Evolutionary conservation across 2,329 filamentous ascomycete species (phyloP).

Genomic region (Polychaeton citri): DNA sequence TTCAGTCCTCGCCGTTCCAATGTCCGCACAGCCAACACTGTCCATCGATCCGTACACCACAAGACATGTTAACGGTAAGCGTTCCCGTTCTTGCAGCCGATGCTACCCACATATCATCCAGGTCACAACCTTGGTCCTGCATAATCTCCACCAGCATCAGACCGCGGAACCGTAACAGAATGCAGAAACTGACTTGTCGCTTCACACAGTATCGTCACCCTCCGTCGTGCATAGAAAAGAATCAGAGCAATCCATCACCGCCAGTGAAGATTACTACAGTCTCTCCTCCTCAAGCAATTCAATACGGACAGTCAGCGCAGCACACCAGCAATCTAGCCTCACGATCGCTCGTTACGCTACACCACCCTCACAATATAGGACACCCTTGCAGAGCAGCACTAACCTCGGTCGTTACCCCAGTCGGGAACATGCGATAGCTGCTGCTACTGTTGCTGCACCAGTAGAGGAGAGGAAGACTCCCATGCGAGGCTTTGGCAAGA

Average conservation of each 20-base stretch:
- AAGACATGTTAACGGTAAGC: not conserved
- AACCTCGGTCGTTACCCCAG: conserved; percentile 5
- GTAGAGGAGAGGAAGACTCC: conserved; percentile 15
- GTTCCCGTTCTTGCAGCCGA: not conserved
- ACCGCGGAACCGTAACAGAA: too few species aligned
- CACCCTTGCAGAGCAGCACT: conserved; percentile 18
- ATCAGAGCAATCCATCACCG: conserved; percentile 35
- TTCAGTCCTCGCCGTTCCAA: not conserved
- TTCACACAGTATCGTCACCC: conserved; percentile 15
- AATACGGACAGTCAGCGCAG: conserved; percentile 16
- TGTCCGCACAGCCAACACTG: not conserved
- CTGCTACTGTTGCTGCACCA: conserved; percentile 4
- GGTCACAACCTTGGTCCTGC: not conserved
- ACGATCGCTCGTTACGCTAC: conserved; percentile 19
- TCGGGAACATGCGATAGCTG: conserved; percentile 1
- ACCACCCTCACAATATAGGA: conserved; percentile 22
- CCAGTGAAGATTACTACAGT: conserved; percentile 39
- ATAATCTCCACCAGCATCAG: not conserved
- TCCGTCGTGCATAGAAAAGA: conserved; percentile 16
- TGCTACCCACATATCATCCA: not conserved
- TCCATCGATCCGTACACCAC: not conserved
- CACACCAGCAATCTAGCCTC: conserved; percentile 6
- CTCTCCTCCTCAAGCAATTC: conserved; percentile 22
- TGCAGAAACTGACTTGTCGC: conserved; percentile 1
- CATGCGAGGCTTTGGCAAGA: conserved; percentile 19